Conservation (phyloP, 2,329 filamentous ascomycete species). For the Pestalotiopsis fici region DNA sequence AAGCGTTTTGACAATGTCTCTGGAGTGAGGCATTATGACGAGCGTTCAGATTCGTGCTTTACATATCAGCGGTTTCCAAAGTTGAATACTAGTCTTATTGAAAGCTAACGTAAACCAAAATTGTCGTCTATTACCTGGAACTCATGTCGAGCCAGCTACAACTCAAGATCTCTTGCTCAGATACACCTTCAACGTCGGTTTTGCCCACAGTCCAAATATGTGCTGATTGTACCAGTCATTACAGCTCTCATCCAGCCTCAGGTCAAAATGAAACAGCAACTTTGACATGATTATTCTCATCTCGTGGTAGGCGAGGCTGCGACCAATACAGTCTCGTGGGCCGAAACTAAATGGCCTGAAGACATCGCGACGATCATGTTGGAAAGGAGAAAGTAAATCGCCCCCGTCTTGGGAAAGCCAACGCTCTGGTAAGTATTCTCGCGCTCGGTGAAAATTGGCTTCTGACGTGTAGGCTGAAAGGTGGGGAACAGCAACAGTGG, state of each 20-base stretch:
- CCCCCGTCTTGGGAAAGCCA: constrained; percentile 16
- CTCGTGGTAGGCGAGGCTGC: constrained; percentile 25
- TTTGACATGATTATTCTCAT: constrained; percentile 27
- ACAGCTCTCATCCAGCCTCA: constrained; percentile 20
- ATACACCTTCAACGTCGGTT: constrained; percentile 22
- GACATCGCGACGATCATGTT: constrained; percentile 22
- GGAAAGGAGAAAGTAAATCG: constrained; percentile 23
- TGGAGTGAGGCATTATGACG: no score
- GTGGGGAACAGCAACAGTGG: constrained; percentile 24
- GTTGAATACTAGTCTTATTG: no score
- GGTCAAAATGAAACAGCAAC: constrained; percentile 26
- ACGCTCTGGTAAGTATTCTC: constrained; percentile 15
- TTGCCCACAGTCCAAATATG: constrained; percentile 25
- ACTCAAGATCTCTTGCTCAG: neutral
- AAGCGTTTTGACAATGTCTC: no score
- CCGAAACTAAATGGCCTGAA: constrained; percentile 15
- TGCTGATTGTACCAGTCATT: constrained; percentile 23
- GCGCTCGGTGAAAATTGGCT: constrained; percentile 11
- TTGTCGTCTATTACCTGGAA: no score
- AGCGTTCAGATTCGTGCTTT: no score
- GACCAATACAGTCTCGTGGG: constrained; percentile 20
- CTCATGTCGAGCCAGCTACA: no score
- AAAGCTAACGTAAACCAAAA: no score
- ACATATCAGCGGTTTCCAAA: no score
- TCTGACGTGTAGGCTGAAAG: constrained; percentile 20